Evolutionary conservation across 192 early-diverging fungal genomes (phyloP).

Genomic region (Mortierella hygrophila): DNA sequence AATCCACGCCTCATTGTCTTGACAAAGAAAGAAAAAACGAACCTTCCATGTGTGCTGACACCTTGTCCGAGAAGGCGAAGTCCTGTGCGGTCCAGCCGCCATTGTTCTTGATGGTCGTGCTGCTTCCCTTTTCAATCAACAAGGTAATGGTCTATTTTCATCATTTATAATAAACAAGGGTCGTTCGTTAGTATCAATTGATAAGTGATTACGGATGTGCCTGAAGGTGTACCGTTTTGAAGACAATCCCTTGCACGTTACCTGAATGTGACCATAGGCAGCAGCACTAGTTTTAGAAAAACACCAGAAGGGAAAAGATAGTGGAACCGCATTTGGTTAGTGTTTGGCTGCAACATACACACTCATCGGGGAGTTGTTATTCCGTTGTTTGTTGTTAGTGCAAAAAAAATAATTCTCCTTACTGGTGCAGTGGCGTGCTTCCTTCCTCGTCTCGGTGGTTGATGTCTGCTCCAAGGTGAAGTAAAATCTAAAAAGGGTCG

Average conservation of each 20-base stretch:
- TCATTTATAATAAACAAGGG: background rate
- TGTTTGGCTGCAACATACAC: background rate
- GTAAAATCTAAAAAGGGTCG: conserved; percentile 31
- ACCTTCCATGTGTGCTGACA: conserved; percentile 56
- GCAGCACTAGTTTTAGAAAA: conserved; percentile 29
- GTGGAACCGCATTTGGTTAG: background rate
- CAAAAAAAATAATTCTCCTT: conserved; percentile 9
- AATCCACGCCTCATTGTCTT: background rate
- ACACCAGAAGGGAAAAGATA: conserved; percentile 7
- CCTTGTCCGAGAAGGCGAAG: conserved; percentile 49
- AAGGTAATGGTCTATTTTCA: conserved; percentile 33
- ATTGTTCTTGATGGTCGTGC: conserved; percentile 50
- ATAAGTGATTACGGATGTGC: background rate
- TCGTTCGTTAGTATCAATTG: background rate
- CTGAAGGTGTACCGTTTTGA: background rate
- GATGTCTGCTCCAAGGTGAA: conserved; percentile 46
- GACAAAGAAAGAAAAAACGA: background rate
- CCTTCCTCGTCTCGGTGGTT: conserved; percentile 53
- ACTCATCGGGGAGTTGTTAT: background rate
- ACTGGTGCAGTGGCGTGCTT: conserved; percentile 48
- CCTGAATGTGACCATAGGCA: conserved; percentile 51
- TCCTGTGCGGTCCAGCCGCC: conserved; percentile 54
- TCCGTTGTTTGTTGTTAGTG: background rate
- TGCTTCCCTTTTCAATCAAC: conserved; percentile 46
- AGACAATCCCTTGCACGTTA: background rate